Conservation (phyloP, 176 grass and related monocot species). For the Miscanthus lutarioriparius region DNA sequence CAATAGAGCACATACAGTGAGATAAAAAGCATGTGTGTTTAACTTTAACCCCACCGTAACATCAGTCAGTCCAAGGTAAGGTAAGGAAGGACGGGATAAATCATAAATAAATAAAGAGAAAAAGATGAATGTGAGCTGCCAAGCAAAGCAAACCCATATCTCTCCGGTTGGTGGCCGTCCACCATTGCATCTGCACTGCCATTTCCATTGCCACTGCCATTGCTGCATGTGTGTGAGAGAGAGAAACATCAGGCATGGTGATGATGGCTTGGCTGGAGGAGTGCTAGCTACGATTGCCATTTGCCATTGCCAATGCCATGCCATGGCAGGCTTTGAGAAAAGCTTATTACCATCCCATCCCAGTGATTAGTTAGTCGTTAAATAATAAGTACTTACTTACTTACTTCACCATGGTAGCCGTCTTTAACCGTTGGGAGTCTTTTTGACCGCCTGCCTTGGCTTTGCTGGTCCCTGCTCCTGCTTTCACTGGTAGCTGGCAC, state of each 20-base stretch:
- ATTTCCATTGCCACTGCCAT: neutral
- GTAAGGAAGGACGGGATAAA: neutral
- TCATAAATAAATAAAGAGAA: neutral
- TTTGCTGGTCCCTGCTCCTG: neutral
- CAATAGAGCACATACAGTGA: neutral
- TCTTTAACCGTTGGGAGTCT: conserved; percentile 18
- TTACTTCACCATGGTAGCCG: neutral
- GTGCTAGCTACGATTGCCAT: too few species aligned
- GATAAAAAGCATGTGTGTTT: conserved; percentile 14
- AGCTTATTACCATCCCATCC: conserved; percentile 11
- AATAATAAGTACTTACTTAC: neutral
- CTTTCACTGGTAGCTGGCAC: neutral
- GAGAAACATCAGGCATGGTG: neutral
- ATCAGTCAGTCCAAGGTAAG: neutral
- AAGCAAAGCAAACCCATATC: neutral
- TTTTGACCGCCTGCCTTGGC: conserved; percentile 22
- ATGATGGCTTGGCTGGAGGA: conserved; percentile 11
- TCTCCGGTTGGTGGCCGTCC: conserved; percentile 1
- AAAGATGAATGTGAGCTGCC: neutral
- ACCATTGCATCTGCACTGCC: neutral
- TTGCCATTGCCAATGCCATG: neutral
- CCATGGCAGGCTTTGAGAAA: conserved; percentile 22
- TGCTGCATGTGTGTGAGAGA: neutral
- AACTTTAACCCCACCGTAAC: conserved; percentile 16
- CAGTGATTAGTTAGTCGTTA: neutral